Base-by-base conservation (phyloP, 306 rosid genomes). In the Adenanthera pavonina region DNA sequence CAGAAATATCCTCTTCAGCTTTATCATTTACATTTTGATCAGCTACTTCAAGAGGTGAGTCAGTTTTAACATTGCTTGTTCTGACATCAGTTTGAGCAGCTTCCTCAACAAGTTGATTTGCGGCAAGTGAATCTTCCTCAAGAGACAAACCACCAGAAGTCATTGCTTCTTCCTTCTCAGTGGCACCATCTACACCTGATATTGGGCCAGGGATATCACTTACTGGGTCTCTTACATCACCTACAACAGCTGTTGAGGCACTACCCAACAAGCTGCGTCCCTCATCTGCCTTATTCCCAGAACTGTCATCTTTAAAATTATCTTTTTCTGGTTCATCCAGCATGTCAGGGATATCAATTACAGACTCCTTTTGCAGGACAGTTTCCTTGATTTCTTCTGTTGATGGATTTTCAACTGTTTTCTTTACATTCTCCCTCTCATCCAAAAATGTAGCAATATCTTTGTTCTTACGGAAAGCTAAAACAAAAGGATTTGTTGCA, bases 401-500 rank as follows among this genome's bases (percentile, higher is more conserved):
- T 61, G 83, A 77, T 54, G 87, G 75, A 54, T 61, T 74, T 80
- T 84, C 69, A 79, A 82, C 90, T 67, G 72, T 84, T 38, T 64
- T 83, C 81, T 89, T 84, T 64, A 69, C 57, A 75, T 87, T 89
- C 72, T 89, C 94, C 89, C 91, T 94, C 77, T 90, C 97, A 67
- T 90, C 92, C 90, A 96, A 84, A 88, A 93, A 94, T 6, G 93
- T 25, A 72, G 98, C 84, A 84, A 96, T 85, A 71, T 94, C 98
- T 87, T 94, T 89, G 89, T 94, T 96, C 80, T 92, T 79, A 72
- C 97, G 94, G 76, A 96, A 96, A 76, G 99, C 99, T 77, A 96
- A 70, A 77, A 85, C 78, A 87, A 96, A 96, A 71, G 98, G 95
- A 84, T 96, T 96, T 66, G 99, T 91, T 57, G 95, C 99, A 62